Base-by-base conservation (phyloP, 75 land plant species). In the Ceratopteris richardii region DNA sequence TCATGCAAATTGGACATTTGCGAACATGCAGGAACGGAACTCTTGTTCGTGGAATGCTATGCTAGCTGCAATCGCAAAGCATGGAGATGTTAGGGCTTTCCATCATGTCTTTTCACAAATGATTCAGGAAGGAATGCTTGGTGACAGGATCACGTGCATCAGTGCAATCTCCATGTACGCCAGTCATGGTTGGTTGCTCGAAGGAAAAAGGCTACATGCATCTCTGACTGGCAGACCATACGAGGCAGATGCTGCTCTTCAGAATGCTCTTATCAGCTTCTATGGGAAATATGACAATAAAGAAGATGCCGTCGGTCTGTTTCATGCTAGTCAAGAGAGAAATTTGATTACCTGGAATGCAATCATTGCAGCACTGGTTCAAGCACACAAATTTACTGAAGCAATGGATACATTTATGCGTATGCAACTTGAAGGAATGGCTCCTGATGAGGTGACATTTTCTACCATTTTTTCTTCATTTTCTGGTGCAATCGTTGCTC, bases 311-410 rank as follows among this genome's bases (percentile, higher is more conserved):
- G 16, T 20, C 44, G 18, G 40, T 20, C 0, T 60, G 23, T 60
- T 60, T 60, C 25, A 60, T 16, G 26, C 21, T 22, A 24, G 46
- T 21, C 56, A 23, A 19, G 57, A 41, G 26, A 40, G n/a, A 47
- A 28, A 22, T 1, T 36, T 66, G 25, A 65, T 58, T 18, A 60
- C 68, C 26, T 66, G 65, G 68, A 66, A 66, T 4, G 51, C 68
- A 2, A 17, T 66, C 29, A 28, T 66, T 44, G 44, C 68, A 13
- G 68, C 29, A 20, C 43, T 28, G 33, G 46, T 26, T n/a, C 39
- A 44, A 28, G 30, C 41, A 7, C 27, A 31, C 7, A 42, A 41
- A 9, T 20, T 20, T 12, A 16, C 13, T n/a, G 51, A 66, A 18
- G 68, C 68, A 19, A 27, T 60, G 30, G 18, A 58, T 6, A 30